Conservation (phyloP, 371 early-diverging fungal genomes). For the Mucor indicus region DNA sequence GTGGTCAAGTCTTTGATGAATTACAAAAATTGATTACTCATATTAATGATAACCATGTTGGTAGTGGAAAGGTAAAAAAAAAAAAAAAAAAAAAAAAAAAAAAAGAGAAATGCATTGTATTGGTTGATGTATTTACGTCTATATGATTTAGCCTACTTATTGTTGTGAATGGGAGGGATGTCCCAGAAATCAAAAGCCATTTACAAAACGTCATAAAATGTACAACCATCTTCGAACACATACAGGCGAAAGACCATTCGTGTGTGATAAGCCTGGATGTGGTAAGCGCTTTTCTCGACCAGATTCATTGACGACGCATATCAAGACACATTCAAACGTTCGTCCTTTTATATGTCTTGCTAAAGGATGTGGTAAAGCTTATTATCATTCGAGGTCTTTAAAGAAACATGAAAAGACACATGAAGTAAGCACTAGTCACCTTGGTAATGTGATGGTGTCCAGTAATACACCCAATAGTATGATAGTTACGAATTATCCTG, state of each 20-base stretch:
- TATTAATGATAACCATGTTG: constrained; percentile 62
- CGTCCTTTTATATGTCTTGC: constrained; percentile 66
- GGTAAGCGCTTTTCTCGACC: constrained; percentile 84
- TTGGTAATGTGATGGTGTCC: too few relatives aligned
- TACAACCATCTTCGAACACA: constrained; percentile 88
- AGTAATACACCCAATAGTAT: constrained; percentile 11
- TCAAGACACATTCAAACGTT: constrained; percentile 82
- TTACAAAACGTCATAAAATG: constrained; percentile 89
- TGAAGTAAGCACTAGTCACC: constrained; percentile 15
- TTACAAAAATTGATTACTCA: constrained; percentile 57
- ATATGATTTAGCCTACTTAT: constrained; percentile 66
- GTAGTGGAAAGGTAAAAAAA: constrained; percentile 56
- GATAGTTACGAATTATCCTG: constrained; percentile 2
- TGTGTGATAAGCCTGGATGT: constrained; percentile 53
- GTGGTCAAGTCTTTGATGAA: constrained; percentile 41
- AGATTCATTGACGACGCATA: constrained; percentile 86
- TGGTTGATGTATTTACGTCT: neutral
- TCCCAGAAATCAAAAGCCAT: constrained; percentile 71
- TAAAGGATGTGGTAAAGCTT: constrained; percentile 69
- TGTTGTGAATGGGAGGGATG: constrained; percentile 84
- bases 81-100: neutral
- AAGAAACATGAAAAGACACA: constrained; percentile 76
- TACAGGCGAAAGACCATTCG: constrained; percentile 78
- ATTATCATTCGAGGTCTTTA: constrained; percentile 78
- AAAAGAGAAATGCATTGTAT: too few relatives aligned